Conservation (phyloP, 768 basidiomycete species). For the Suillus hirtellus region DNA sequence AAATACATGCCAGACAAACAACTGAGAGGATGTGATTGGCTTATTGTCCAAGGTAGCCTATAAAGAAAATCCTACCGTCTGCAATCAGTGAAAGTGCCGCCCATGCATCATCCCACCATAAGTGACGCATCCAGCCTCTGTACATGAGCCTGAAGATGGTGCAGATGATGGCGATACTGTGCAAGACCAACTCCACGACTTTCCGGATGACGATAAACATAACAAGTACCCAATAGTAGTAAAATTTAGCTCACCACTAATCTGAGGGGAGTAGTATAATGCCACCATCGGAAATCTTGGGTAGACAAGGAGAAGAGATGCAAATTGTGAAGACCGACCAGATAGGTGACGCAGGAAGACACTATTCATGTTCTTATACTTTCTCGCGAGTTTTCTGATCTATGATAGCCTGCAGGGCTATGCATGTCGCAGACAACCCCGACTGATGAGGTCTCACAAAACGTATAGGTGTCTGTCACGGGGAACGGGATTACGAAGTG, state of each 20-base stretch:
- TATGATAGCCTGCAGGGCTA: background rate
- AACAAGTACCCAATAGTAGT: background rate
- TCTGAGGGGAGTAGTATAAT: background rate
- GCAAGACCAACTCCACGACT: conserved; percentile 21
- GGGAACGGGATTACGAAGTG: background rate
- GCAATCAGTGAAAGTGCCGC: conserved; percentile 22
- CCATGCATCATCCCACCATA: conserved; percentile 34
- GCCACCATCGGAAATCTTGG: background rate
- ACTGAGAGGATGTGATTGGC: background rate
- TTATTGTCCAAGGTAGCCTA: background rate
- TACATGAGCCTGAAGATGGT: conserved; percentile 27
- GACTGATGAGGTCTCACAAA: background rate
- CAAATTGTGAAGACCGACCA: background rate
- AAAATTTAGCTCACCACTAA: background rate
- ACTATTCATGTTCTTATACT: no score
- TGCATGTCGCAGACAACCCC: background rate
- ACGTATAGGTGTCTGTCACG: background rate
- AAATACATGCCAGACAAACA: conserved; percentile 13
- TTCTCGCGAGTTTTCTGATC: no score
- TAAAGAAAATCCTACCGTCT: conserved; percentile 13
- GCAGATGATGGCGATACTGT: conserved; percentile 23
- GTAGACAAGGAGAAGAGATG: background rate
- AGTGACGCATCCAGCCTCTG: conserved; percentile 20
- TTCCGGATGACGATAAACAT: background rate
- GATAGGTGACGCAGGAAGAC: background rate